A percentile compares a stretch with the other conserved stretches of the same genome.
Evolutionary conservation across 768 basidiomycete species (phyloP).

Genomic region (Russula virescens): DNA sequence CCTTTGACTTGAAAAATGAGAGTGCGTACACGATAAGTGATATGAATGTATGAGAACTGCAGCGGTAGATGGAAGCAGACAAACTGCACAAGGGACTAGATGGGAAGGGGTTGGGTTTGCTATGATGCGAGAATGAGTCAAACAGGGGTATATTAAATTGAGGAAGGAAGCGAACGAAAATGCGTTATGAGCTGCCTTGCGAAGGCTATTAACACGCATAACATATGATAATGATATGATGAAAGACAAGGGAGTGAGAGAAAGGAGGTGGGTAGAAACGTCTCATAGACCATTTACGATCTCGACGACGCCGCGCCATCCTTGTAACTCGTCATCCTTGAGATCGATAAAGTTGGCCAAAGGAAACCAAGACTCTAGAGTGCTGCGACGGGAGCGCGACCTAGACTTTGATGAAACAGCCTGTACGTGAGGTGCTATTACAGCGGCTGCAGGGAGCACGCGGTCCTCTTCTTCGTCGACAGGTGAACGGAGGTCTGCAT

Average conservation of each 20-base stretch:
- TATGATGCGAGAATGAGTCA: neutral
- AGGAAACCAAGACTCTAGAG: constrained; percentile 48
- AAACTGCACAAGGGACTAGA: neutral
- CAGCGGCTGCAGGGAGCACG: constrained; percentile 3
- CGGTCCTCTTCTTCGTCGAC: constrained; percentile 21
- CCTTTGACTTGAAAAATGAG: no score
- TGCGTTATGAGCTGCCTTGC: neutral
- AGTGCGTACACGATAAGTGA: no score
- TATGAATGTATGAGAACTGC: neutral
- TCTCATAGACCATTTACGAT: constrained; percentile 30
- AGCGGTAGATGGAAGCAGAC: constrained; percentile 9
- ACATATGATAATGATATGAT: constrained; percentile 1
- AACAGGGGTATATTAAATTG: constrained; percentile 2
- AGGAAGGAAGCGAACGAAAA: neutral
- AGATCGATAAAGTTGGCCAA: constrained; percentile 64
- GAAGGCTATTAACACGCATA: constrained; percentile 3
- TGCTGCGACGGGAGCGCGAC: constrained; percentile 36
- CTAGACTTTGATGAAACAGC: constrained; percentile 22
- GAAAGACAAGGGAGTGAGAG: neutral
- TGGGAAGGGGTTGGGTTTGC: neutral
- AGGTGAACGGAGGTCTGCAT: neutral
- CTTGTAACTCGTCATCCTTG: constrained; percentile 41
- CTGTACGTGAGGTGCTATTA: neutral
- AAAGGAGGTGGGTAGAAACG: no score
- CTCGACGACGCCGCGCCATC: constrained; percentile 63